Evolutionary conservation across 345 rosid species (phyloP), one percentile per base, ranked within the genome.

Genomic region (Melaleuca quinquenervia): DNA sequence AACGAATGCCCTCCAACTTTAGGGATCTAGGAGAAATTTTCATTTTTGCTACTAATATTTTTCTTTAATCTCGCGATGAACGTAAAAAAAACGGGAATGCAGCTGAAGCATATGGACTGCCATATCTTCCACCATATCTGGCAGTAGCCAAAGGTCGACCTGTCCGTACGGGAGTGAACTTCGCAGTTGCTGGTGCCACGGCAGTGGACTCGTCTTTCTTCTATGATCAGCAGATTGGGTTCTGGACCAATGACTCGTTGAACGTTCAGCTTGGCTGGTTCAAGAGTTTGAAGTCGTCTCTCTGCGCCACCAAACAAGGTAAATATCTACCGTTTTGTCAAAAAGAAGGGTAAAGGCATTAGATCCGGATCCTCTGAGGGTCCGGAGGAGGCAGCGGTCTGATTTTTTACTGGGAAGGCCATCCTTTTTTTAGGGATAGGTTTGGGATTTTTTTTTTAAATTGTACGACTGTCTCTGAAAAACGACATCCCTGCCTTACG

Each of bases 141-240:
- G 44, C 44, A 1, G 45, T 64, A 16, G 45, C 45, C 76, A 64
- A 64, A 29, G 76, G 44, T 16, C 76, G 44, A 16, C 76, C 44
- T 64, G 76, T 56, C 24, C 53, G 80, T 22, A 85, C 86, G 3
- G 93, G 93, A 32, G 93, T 87, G 15, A 94, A 94, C 87, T 92
- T 93, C 82, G 96, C 95, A 11, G 94, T 94, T 55, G 91, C 91
- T 3, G 95, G 93, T 85, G 95, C 96, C 2, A 94, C 95, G 11
- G 95, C 95, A 4, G 90, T 91, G 6, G 88, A 88, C 32, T 26
- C 92, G 55, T 41, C 82, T 52, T 90, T 89, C 86, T 93, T 90
- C 50, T 82, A 88, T n/a, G 62, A 87, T n/a, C 82, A 85, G 80
- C 84, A 88, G 7, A 32, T 94, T 53, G 90, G 86, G 50, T 49